Base-by-base conservation (phyloP, 1,284 basidiomycete genomes). In the Papiliotrema fonsecae region DNA sequence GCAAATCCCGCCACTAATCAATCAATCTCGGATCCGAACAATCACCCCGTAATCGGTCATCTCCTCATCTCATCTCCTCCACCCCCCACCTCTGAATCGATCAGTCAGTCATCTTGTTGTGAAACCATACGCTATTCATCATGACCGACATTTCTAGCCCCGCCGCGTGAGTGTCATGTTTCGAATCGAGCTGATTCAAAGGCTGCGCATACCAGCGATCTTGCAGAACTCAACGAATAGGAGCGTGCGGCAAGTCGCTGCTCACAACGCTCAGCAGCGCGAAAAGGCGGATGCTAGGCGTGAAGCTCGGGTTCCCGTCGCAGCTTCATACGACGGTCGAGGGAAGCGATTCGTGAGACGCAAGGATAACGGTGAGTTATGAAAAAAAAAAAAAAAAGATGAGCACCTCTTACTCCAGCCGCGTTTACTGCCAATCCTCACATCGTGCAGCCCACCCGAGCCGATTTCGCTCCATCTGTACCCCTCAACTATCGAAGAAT, bases 191-290 rank as follows among this genome's bases (percentile, higher is more conserved):
- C n/a, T n/a, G n/a, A n/a, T n/a, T n/a, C n/a, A n/a, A n/a, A 73
- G 71, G 16, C 57, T 73, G 3, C 64, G 53, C 45, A 51, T 74
- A 18, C 72, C 72, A 7, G 66, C 71, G 13, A 74, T 74, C 52
- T 57, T 74, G 6, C 67, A 70, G 51, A 72, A 74, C 51, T 66
- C 70, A 2, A 53, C 35, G 9, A 65, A 61, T 40, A 47, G 50
- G 16, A 45, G 67, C 2, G 52, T 51, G 21, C 52, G 64, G 13
- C 64, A 70, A 35, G 61, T 72, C 14, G 62, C 67, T 30, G 65
- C 70, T 0, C 60, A 68, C 57, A 67, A 67, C 44, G 61, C 63
- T 7, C 72, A 74, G 53, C 72, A 74, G 54, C 49, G 65, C 4
- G 67, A 74, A 37, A 64, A 62, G 43, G 57, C 59, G 0, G 50